Percentiles rank a stretch among this genome's conserved stretches.
Evolutionary conservation across 2,329 filamentous ascomycete genomes (phyloP).

Genomic region (Trichoderma atrobrunneum): DNA sequence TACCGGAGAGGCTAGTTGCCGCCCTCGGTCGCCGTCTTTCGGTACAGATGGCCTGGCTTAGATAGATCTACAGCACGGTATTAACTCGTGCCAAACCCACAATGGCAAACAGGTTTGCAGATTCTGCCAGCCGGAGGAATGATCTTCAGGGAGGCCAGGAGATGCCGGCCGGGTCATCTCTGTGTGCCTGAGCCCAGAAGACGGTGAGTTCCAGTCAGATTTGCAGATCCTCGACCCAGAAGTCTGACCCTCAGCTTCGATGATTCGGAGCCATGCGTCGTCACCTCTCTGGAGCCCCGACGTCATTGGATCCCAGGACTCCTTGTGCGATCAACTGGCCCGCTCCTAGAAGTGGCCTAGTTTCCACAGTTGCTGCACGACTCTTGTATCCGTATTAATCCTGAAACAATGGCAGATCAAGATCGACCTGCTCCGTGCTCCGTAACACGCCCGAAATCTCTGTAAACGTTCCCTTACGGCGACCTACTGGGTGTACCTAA

Average conservation of each 20-base stretch:
- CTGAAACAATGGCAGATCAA: constrained; percentile 28
- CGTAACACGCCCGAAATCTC: constrained; percentile 8
- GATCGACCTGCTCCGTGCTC: constrained; percentile 22
- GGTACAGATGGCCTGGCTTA: not conserved
- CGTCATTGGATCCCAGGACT: constrained; percentile 16
- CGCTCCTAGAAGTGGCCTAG: constrained; percentile 14
- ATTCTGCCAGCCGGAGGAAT: not conserved
- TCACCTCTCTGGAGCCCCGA: constrained; percentile 12
- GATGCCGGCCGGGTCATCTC: not conserved
- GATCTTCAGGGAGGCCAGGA: constrained; percentile 21
- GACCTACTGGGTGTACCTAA: constrained; percentile 5
- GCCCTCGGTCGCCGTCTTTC: not conserved
- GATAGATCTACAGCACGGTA: not conserved
- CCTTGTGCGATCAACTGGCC: constrained; percentile 10
- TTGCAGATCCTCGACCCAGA: constrained; percentile 18
- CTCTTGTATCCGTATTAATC: constrained; percentile 12
- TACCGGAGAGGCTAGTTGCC: not conserved
- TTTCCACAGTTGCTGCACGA: constrained; percentile 2
- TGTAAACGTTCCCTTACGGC: not conserved
- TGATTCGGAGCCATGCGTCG: constrained; percentile 10
- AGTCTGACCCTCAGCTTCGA: not conserved
- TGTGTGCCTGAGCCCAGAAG: not conserved
- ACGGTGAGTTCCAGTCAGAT: constrained; percentile 1
- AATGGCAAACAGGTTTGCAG: constrained; percentile 11
- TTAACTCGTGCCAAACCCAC: not conserved